Conservation (phyloP, 345 rosid genomes). For the Eucalyptus viminalis region DNA sequence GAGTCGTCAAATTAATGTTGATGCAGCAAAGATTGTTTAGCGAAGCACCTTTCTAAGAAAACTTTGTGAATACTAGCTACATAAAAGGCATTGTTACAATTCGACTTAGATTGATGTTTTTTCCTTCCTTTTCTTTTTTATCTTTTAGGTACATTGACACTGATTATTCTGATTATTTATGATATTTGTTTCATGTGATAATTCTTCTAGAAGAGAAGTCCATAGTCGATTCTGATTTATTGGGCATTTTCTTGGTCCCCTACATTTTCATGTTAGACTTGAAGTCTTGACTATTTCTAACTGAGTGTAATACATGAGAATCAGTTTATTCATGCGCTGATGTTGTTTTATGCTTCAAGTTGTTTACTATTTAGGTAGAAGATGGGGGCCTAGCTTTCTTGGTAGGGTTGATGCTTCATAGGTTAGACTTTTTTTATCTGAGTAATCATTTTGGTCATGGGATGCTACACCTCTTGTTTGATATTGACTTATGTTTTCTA, state of each 20-base stretch:
- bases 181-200: not conserved
- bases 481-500: too few species aligned
- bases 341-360: constrained; percentile 29
- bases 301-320: not conserved
- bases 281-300: not conserved
- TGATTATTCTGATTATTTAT: not conserved
- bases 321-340: not conserved
- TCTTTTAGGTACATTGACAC: not conserved
- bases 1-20: not conserved
- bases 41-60: not conserved
- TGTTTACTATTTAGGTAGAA: constrained; percentile 67
- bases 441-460: not conserved
- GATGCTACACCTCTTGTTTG: not conserved
- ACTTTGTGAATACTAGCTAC: not conserved
- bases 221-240: not conserved
- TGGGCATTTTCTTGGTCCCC: not conserved
- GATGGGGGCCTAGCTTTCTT: constrained; percentile 86
- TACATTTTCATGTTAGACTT: not conserved
- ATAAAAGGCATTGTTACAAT: not conserved
- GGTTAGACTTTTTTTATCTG: constrained; percentile 5
- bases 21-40: not conserved
- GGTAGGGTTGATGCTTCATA: constrained; percentile 83
- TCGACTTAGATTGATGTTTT: not conserved
- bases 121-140: not conserved
- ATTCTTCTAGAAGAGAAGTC: not conserved